These are phyloP conservation scores for Tylopilus sp. DNA, from an alignment of 1,284 basidiomycete species.

Conservation along the genomic window DNA sequence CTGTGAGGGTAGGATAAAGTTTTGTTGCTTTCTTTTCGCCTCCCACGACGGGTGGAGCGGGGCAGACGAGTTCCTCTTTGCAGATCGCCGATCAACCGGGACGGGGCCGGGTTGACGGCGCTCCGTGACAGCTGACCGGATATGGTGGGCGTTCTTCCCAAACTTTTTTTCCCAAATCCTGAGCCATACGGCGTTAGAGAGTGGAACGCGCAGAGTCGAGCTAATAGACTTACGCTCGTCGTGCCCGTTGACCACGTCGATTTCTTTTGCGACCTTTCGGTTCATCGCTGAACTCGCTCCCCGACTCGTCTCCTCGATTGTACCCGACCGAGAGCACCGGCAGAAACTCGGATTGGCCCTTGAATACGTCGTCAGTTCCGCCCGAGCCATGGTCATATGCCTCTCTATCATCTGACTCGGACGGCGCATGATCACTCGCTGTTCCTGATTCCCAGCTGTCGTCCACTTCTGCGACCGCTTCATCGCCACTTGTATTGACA, in stretches of 20 bases:
- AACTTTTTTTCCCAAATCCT: conserved; percentile 99
- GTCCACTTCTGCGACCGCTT: conserved; percentile 30
- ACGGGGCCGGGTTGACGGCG: conserved; percentile 6
- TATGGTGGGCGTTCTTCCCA: conserved; percentile 86
- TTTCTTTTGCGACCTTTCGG: conserved; percentile 71
- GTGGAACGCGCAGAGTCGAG: not conserved
- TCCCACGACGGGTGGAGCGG: conserved; percentile 89
- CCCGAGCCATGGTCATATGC: conserved; percentile 28
- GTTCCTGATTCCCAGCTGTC: conserved; percentile 64
- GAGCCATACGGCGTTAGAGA: conserved; percentile 10
- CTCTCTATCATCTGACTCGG: conserved; percentile 37
- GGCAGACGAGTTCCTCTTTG: conserved; percentile 8
- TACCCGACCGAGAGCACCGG: conserved; percentile 87
- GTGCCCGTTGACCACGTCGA: conserved; percentile 84
- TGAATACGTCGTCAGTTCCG: conserved; percentile 11
- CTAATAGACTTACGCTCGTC: conserved; percentile 90
- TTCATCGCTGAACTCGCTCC: conserved; percentile 77
- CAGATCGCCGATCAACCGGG: conserved; percentile 18
- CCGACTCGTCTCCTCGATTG: conserved; percentile 72
- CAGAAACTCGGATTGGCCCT: conserved; percentile 73
- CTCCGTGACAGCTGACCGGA: conserved; percentile 44
- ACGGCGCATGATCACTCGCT: conserved; percentile 32
- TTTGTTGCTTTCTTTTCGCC: conserved; percentile 79
- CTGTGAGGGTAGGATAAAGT: conserved; percentile 56
- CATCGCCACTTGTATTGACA: conserved; percentile 20